Conservation (phyloP, 768 basidiomycete species). For the Tricholomella constricta region DNA sequence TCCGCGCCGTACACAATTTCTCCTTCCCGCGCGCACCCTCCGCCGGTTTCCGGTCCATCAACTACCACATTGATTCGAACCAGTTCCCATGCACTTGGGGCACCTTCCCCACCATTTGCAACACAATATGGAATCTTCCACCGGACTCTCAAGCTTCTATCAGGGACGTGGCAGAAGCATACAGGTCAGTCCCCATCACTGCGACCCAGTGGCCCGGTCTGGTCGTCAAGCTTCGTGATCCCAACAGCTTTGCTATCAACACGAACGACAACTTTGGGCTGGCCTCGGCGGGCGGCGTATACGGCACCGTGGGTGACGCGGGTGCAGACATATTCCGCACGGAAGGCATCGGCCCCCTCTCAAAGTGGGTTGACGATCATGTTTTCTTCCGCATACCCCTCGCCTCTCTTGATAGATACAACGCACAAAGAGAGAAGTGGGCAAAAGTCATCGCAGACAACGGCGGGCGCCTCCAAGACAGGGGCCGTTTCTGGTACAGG, state of each 20-base stretch:
- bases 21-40: conserved; percentile 17
- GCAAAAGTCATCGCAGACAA: conserved; percentile 3
- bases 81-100: conserved; percentile 32
- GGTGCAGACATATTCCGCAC: conserved; percentile 13
- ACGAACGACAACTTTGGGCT: too few relatives aligned
- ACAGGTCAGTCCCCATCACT: conserved; percentile 4
- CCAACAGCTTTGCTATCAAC: too few relatives aligned
- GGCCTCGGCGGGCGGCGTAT: conserved; percentile 14
- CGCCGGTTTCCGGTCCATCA: too few relatives aligned
- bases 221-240: too few relatives aligned
- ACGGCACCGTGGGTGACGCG: conserved; percentile 17
- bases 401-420: conserved; percentile 21
- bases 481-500: conserved; percentile 20
- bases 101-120: too few relatives aligned
- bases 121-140: conserved; percentile 1
- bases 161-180: too few relatives aligned
- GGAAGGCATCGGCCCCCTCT: conserved; percentile 17
- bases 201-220: too few relatives aligned
- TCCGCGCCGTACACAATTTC: too few relatives aligned
- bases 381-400: conserved; percentile 20
- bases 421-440: conserved; percentile 3
- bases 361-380: conserved; percentile 26
- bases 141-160: conserved; percentile 11
- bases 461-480: background rate
- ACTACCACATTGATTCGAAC: conserved; percentile 19